A percentile compares a stretch with the other conserved stretches of the same genome.
Conservation (phyloP, 371 early-diverging fungal genomes). For the Cokeromyces recurvatus region DNA sequence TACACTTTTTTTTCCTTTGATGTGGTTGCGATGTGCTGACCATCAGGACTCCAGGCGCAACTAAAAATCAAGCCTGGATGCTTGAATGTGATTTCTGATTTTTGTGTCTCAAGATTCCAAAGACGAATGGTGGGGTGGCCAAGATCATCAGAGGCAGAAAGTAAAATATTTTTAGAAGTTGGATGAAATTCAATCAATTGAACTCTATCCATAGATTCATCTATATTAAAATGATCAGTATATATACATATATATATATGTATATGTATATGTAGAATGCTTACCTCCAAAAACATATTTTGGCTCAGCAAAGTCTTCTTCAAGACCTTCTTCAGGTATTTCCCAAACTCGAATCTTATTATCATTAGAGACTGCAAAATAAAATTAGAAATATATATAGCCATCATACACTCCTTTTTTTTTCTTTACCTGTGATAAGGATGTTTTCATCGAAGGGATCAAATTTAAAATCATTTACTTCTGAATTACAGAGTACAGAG, state of each 20-base stretch:
- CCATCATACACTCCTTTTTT: too few relatives aligned
- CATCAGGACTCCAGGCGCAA: conserved; percentile 63
- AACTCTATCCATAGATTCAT: conserved; percentile 53
- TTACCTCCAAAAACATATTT: conserved; percentile 21
- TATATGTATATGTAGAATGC: too few relatives aligned
- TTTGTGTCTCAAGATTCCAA: conserved; percentile 44
- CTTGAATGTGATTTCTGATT: conserved; percentile 21
- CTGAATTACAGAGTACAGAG: conserved; percentile 50
- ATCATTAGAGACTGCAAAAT: conserved; percentile 58
- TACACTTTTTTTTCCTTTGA: conserved; percentile 65
- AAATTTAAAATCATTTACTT: conserved; percentile 58
- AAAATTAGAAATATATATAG: not conserved
- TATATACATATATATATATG: not conserved
- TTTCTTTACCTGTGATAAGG: conserved; percentile 46
- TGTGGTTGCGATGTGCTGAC: conserved; percentile 56
- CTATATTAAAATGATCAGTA: too few relatives aligned
- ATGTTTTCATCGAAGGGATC: conserved; percentile 64
- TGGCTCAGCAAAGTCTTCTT: conserved; percentile 28
- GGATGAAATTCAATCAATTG: conserved; percentile 64
- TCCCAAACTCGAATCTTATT: conserved; percentile 70
- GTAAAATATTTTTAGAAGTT: conserved; percentile 48
- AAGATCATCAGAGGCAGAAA: conserved; percentile 52
- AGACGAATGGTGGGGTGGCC: conserved; percentile 45
- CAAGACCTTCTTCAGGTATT: conserved; percentile 59
- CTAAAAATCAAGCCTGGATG: conserved; percentile 46